These are phyloP conservation scores for Didymosphaeria variabile DNA, from an alignment of 2,329 filamentous ascomycete genomes.

Conservation along the genomic window DNA sequence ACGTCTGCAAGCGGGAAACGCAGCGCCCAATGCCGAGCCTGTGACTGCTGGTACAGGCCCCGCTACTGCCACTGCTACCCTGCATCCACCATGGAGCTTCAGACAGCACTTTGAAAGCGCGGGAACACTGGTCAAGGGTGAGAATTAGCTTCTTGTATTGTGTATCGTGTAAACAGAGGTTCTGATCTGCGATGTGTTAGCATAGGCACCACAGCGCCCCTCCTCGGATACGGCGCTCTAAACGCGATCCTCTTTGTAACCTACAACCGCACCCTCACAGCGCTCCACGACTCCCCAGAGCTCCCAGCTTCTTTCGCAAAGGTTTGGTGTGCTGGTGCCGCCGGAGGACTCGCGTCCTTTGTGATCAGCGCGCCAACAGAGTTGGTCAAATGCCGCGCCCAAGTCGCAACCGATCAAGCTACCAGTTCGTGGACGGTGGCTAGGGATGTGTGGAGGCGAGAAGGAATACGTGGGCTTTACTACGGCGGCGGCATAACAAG, in stretches of 20 bases:
- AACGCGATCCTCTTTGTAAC: constrained; percentile 90
- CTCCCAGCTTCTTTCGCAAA: constrained; percentile 63
- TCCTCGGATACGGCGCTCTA: constrained; percentile 88
- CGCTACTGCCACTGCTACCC: neutral
- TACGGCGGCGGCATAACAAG: constrained; percentile 83
- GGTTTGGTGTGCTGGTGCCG: constrained; percentile 80
- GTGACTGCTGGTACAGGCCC: constrained; percentile 8
- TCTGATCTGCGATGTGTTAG: constrained; percentile 26
- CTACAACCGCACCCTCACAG: constrained; percentile 82
- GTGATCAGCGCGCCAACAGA: constrained; percentile 88
- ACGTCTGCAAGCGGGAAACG: constrained; percentile 73
- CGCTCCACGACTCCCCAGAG: constrained; percentile 56
- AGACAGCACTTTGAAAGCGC: constrained; percentile 47
- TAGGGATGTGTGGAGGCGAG: constrained; percentile 66
- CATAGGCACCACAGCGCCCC: constrained; percentile 80
- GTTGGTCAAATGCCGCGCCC: constrained; percentile 87
- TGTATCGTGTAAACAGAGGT: neutral
- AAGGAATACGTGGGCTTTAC: constrained; percentile 77
- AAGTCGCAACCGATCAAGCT: constrained; percentile 62
- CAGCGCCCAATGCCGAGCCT: constrained; percentile 23
- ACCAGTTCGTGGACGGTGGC: constrained; percentile 69
- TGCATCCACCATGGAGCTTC: constrained; percentile 27
- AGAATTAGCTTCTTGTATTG: constrained; percentile 3
- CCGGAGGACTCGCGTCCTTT: constrained; percentile 86
- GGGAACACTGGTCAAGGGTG: constrained; percentile 50